These are phyloP conservation scores for Coemansia sp. DNA, from an alignment of 192 early-diverging fungal species.

Conservation along the genomic window DNA sequence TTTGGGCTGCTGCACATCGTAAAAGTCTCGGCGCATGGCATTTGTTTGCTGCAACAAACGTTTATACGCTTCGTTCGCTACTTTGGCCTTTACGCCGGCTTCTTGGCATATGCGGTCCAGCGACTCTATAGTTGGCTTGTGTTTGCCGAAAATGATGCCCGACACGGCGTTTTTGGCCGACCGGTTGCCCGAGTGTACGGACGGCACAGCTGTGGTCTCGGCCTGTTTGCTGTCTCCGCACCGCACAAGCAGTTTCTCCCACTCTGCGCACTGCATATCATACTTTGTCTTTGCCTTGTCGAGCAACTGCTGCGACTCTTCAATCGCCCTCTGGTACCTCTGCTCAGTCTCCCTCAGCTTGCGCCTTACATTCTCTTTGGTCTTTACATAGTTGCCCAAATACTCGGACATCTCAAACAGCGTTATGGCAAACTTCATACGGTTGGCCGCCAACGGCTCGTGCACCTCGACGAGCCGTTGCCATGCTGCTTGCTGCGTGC, in stretches of 20 bases:
- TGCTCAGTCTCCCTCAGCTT: constrained; percentile 79
- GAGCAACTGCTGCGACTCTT: constrained; percentile 71
- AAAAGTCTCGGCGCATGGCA: constrained; percentile 71
- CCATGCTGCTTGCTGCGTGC: constrained; percentile 78
- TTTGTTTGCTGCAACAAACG: constrained; percentile 75
- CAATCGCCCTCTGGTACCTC: constrained; percentile 69
- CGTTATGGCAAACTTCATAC: constrained; percentile 69
- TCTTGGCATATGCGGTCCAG: constrained; percentile 82
- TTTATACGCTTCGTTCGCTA: constrained; percentile 82
- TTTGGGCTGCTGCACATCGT: constrained; percentile 73
- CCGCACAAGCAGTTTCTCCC: constrained; percentile 72
- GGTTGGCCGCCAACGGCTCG: constrained; percentile 75
- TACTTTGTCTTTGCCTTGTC: constrained; percentile 86
- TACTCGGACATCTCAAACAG: constrained; percentile 80
- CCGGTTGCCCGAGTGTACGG: no score
- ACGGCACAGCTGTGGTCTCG: neutral
- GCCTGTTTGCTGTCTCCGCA: constrained; percentile 20
- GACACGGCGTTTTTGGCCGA: constrained; percentile 32
- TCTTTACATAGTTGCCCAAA: constrained; percentile 54
- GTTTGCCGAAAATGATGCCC: constrained; percentile 47
- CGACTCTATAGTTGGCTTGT: constrained; percentile 55
- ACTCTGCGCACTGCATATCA: constrained; percentile 75
- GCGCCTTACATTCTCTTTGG: constrained; percentile 42
- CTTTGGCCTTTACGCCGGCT: constrained; percentile 74
- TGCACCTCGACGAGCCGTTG: constrained; percentile 74